Conservation (phyloP, 495 filamentous ascomycete species). For the Bacidia rubella region DNA sequence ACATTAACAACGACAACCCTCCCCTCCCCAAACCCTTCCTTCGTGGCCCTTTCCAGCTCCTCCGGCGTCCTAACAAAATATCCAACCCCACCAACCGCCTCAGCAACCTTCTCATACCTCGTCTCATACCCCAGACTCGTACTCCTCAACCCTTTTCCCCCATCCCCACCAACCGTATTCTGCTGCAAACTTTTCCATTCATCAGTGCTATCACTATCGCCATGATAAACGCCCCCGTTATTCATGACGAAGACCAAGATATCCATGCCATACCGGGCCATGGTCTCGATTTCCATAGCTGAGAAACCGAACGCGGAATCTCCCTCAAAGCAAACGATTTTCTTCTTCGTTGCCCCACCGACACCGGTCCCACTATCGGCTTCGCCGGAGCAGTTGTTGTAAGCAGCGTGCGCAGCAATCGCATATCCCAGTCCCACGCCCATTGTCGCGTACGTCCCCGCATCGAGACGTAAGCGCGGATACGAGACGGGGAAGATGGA, state of each 20-base stretch:
- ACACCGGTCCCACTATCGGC: conserved; percentile 3
- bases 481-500: conserved; percentile 43
- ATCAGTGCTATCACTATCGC: conserved; percentile 30
- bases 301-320: conserved; percentile 53
- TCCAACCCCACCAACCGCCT: conserved; percentile 43
- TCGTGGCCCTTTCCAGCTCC: conserved; percentile 38
- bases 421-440: conserved; percentile 54
- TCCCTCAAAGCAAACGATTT: conserved; percentile 48
- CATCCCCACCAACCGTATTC: conserved; percentile 26
- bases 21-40: conserved; percentile 36
- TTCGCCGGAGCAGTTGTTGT: conserved; percentile 31
- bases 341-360: conserved; percentile 33
- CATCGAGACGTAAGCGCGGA: conserved; percentile 48
- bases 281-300: conserved; percentile 50
- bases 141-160: conserved; percentile 32
- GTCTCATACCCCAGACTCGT: conserved; percentile 46
- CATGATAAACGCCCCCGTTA: conserved; percentile 52
- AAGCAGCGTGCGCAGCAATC: conserved; percentile 47
- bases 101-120: conserved; percentile 44
- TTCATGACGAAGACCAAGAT: conserved; percentile 51
- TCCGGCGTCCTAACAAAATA: conserved; percentile 39
- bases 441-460: conserved; percentile 55
- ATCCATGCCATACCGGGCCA: conserved; percentile 48
- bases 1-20: conserved; percentile 42
- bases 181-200: conserved; percentile 30